A percentile compares a stretch with the other conserved stretches of the same genome.
Evolutionary conservation across 1,139 yeast species (phyloP).

Genomic region (Suhomyces chickasaworum): DNA sequence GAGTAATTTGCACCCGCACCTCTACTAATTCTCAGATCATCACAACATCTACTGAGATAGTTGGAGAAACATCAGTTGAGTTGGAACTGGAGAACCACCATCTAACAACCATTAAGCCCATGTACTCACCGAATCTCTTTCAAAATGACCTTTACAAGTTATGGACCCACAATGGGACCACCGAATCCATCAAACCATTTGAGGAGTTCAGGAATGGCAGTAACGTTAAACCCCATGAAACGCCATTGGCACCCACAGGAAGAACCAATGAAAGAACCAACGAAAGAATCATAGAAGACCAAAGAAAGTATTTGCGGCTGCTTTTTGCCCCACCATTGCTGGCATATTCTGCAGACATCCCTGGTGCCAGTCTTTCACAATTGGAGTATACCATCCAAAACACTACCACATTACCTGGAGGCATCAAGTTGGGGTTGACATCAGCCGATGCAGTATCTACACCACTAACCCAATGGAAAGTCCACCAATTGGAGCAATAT

Average conservation of each 20-base stretch:
- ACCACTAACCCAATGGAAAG: constrained; percentile 37
- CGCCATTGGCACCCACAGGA: neutral
- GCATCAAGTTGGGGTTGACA: neutral
- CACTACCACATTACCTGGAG: constrained; percentile 17
- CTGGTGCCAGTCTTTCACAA: constrained; percentile 46
- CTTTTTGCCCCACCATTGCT: constrained; percentile 54
- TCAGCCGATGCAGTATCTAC: constrained; percentile 13
- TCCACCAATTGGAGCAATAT: constrained; percentile 45
- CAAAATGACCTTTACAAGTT: constrained; percentile 46
- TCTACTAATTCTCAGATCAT: neutral
- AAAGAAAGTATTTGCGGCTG: constrained; percentile 22
- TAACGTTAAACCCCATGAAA: neutral
- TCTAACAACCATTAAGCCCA: constrained; percentile 14
- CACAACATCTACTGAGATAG: neutral
- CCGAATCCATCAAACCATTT: constrained; percentile 11
- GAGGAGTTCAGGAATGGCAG: constrained; percentile 12
- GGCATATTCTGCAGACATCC: constrained; percentile 53
- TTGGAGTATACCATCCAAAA: constrained; percentile 36
- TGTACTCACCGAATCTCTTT: constrained; percentile 50
- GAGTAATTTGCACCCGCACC: neutral
- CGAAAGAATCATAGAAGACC: constrained; percentile 23
- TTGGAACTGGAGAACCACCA: neutral
- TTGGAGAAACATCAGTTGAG: neutral
- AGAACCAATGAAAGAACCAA: constrained; percentile 10
- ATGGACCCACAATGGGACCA: constrained; percentile 33